phyloP scores from a whole-genome alignment of 2,329 filamentous ascomycete species.

The Neofusicoccum cordaticola region DNA sequence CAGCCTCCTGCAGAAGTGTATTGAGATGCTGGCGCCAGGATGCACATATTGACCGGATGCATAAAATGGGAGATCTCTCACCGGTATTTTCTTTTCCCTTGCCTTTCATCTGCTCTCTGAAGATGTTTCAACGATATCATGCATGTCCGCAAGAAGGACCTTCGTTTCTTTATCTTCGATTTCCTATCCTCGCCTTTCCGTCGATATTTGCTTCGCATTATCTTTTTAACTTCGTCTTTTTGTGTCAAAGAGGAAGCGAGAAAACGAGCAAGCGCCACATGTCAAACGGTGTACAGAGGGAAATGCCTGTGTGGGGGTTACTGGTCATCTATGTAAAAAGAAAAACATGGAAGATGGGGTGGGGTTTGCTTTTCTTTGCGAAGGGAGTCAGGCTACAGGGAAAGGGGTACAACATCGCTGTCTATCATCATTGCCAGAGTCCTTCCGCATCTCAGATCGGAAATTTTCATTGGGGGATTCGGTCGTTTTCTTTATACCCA shows the following conservation, averaged over 20 bases:
- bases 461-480: not conserved
- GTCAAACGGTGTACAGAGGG: not conserved
- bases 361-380: not conserved
- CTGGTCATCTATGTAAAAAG: not conserved
- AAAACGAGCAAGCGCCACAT: not conserved
- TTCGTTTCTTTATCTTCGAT: not conserved
- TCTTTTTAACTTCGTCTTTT: not conserved
- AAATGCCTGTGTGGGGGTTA: not conserved
- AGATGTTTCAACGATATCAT: not conserved
- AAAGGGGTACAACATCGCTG: not conserved
- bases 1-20: constrained; percentile 75
- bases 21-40: constrained; percentile 52
- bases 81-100: not conserved
- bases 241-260: not conserved
- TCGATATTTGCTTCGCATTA: not conserved
- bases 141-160: not conserved
- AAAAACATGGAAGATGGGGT: not conserved
- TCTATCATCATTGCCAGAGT: not conserved
- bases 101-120: not conserved
- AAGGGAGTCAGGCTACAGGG: not conserved
- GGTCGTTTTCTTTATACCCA: constrained; percentile 15
- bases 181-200: not conserved
- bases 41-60: not conserved
- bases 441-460: not conserved
- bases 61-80: not conserved